Base-by-base conservation (phyloP, 2,329 filamentous ascomycete species). In the Fusarium setosum region DNA sequence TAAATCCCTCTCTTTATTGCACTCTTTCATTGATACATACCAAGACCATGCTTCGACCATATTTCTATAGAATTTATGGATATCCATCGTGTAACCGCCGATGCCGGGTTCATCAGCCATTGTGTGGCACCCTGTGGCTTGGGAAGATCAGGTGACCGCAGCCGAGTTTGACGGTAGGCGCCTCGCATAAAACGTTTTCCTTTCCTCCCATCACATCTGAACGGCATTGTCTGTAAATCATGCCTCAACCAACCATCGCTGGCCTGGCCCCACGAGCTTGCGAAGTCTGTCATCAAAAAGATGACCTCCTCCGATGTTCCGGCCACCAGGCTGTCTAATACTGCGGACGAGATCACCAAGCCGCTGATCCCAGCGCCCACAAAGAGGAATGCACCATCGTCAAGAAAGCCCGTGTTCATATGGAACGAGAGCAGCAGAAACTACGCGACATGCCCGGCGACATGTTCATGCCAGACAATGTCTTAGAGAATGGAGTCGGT, bases 291-390 rank as follows among this genome's bases (percentile, higher is more conserved):
- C 37, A 18, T 18, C 4, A 41, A 10, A 59, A 13, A 29, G 48
- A 56, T 23, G n/a, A 26, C 17, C 21, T 68, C 26, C 69, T 72
- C 5, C 75, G 71, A 50, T 86, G 83, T 63, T 59, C 72, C 5
- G 76, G 70, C 6, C 86, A 83, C 72, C 76, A 74, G 38, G 77
- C 76, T 2, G 73, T 80, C 50, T 71, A 72, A 35, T 86, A 86
- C 72, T 86, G 84, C 72, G 69, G 76, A 47, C 68, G 70, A 13
- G 77, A 80, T 2, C 82, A 85, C 68, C 82, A 85, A 70, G 50
- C 53, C 0, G 45, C 68, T 3, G 70, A 85, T 63, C 68, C 77
- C 21, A 35, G 60, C 1, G 40, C 56, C 4, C 83, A 86, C 73
- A 81, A 81, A 63, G 32, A 32, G 10, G 67, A 50, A 13, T 86